Percentiles rank a stretch among this genome's conserved stretches.
phyloP scores from a whole-genome alignment of 495 filamentous ascomycete genomes.

The Trichoderma parareesei region DNA sequence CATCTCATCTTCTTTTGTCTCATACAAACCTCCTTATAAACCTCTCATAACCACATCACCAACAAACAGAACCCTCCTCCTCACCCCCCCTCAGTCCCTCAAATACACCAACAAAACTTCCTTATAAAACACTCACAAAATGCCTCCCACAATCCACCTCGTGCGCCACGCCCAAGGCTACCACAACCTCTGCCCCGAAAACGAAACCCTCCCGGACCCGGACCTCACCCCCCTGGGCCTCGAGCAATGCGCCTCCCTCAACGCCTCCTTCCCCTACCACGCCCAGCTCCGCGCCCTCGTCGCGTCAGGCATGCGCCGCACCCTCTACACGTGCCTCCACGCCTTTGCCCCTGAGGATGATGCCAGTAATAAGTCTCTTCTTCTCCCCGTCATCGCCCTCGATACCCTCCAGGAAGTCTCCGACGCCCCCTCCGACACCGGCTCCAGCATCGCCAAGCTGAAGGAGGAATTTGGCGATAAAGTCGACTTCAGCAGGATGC shows the following conservation, averaged over 20 bases:
- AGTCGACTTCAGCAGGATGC: constrained; percentile 57
- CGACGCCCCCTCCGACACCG: constrained; percentile 71
- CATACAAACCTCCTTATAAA: no score
- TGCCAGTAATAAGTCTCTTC: background rate
- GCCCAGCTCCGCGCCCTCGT: constrained; percentile 61
- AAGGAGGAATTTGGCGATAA: constrained; percentile 48
- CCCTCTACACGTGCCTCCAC: constrained; percentile 70
- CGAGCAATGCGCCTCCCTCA: constrained; percentile 62
- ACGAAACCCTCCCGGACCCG: constrained; percentile 70
- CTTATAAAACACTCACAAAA: constrained; percentile 16
- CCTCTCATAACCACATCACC: no score
- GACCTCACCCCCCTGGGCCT: constrained; percentile 68
- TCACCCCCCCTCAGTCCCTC: background rate
- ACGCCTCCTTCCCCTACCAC: constrained; percentile 54
- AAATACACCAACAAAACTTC: background rate
- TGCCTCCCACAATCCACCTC: constrained; percentile 44
- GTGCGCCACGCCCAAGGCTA: constrained; percentile 54
- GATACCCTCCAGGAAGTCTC: constrained; percentile 78
- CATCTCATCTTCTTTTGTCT: no score
- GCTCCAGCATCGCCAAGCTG: constrained; percentile 47
- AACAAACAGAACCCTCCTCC: no score
- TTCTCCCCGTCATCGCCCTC: constrained; percentile 55
- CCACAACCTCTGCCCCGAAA: constrained; percentile 70
- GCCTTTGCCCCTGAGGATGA: constrained; percentile 47
- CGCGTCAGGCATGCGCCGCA: constrained; percentile 76